Conservation (phyloP, 768 basidiomycete genomes). For the Sporobolomyces phaffii region DNA sequence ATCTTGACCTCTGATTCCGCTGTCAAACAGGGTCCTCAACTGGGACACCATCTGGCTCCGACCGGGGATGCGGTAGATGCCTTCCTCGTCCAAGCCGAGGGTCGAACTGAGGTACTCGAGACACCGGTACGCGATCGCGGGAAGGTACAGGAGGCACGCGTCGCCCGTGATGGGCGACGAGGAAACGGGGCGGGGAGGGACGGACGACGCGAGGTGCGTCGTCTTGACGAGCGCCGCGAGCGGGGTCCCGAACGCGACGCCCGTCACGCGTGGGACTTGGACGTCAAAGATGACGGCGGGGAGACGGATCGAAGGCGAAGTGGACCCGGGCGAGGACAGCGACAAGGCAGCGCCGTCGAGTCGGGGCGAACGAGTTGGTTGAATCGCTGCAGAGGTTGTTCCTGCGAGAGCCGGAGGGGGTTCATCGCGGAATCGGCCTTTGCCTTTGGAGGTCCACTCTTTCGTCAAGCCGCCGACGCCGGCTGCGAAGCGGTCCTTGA, state of each 20-base stretch:
- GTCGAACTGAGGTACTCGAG: conserved; percentile 25
- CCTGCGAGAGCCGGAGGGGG: neutral
- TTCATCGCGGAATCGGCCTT: conserved; percentile 11
- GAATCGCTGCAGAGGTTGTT: neutral
- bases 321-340: neutral
- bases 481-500: conserved; percentile 19
- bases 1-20: conserved; percentile 26
- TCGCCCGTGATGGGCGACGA: conserved; percentile 13
- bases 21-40: conserved; percentile 23
- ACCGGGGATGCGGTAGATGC: conserved; percentile 34
- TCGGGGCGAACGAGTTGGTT: neutral
- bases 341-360: neutral
- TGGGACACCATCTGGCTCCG: neutral
- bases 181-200: neutral
- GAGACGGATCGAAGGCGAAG: neutral
- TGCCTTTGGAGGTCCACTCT: conserved; percentile 24
- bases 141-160: conserved; percentile 11
- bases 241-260: conserved; percentile 7
- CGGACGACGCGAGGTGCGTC: conserved; percentile 1
- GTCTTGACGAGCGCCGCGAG: conserved; percentile 7
- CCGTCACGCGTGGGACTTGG: neutral
- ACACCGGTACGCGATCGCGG: conserved; percentile 22
- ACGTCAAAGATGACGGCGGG: conserved; percentile 17
- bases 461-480: conserved; percentile 19
- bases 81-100: conserved; percentile 24